Evolutionary conservation across 2,329 filamentous ascomycete species (phyloP), one percentile per base, ranked within the genome.

Genomic region (Nemania bipapillata): DNA sequence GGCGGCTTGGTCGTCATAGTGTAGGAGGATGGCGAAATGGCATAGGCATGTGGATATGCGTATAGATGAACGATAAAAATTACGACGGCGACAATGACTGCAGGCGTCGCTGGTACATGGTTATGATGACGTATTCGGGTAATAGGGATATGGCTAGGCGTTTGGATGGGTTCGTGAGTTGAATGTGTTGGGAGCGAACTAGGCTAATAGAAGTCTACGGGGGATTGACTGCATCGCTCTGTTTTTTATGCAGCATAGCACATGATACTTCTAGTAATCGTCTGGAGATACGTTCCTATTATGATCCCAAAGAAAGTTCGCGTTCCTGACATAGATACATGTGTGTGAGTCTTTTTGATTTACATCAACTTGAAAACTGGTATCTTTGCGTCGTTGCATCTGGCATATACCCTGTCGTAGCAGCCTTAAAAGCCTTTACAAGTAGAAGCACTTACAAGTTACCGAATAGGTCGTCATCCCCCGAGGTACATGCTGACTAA

Each of bases 261-360:
- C 68, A 59, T 65, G 52, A 63, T 63, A 67, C 52, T 63, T 64
- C 52, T 42, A 37, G 20, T 7, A 37, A 35, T 50, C 49, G 40
- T 65, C 32, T 65, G 40, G 50, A 42, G 58, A 49, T 47, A 62
- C 20, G 26, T 24, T 47, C 32, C 12, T n/a, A 32, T 63, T 58
- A 62, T 66, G 52, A 66, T 67, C 62, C n/a, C 65, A 72, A 66
- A 55, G 47, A 30, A 63, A 68, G 47, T 63, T 70, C 58, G 49
- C 47, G 63, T 70, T 62, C 30, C 59, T 63, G 70, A 63, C 69
- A 68, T 74, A 65, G 66, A 72, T 72, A 74, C 64, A 62, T 37
- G 61, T 69, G 63, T 68, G 68, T 74, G 72, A 70, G 72, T 72
- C 64, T 72, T n/a, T 68, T 74, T 73, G 70, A 69, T 73, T 73